These are phyloP conservation scores for Pistacia vera DNA, from an alignment of 345 rosid genomes.

Conservation along the genomic window DNA sequence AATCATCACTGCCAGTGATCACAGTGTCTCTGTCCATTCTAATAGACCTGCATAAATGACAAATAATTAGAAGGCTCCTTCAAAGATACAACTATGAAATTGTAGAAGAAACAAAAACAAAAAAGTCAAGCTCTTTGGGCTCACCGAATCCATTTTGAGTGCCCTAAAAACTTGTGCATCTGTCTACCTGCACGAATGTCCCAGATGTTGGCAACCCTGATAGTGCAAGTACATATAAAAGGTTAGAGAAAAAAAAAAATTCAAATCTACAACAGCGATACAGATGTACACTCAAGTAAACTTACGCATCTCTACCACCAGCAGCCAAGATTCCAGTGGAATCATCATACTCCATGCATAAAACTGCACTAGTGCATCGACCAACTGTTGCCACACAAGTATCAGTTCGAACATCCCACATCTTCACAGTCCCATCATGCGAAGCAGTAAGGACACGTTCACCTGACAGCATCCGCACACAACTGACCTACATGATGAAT, in stretches of 20 bases:
- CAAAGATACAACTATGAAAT: slow-evolving; percentile 13
- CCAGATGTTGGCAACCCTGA: slow-evolving; percentile 94
- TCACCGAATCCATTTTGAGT: slow-evolving; percentile 96
- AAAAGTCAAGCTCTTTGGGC: slow-evolving; percentile 27
- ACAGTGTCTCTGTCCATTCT: slow-evolving; percentile 96
- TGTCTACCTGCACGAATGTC: slow-evolving; percentile 97
- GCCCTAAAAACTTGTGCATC: slow-evolving; percentile 97
- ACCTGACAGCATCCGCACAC: slow-evolving; percentile 93
- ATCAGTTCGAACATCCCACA: slow-evolving; percentile 99
- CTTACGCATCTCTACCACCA: slow-evolving; percentile 98
- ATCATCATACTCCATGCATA: slow-evolving; percentile 97
- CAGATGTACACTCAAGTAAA: slow-evolving; percentile 14
- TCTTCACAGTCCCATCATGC: slow-evolving; percentile 92
- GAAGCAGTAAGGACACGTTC: slow-evolving; percentile 94
- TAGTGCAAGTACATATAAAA: slow-evolving; percentile 27
- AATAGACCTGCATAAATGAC: slow-evolving; percentile 66
- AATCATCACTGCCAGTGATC: slow-evolving; percentile 97
- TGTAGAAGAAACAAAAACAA: not conserved
- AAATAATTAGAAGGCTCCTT: slow-evolving; percentile 11
- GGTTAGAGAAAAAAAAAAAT: slow-evolving; percentile 3
- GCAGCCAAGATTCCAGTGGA: slow-evolving; percentile 95
- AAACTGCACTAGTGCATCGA: slow-evolving; percentile 87
- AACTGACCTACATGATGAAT: slow-evolving; percentile 61
- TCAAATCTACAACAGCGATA: not conserved
- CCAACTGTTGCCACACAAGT: slow-evolving; percentile 99